Evolutionary conservation across 2,329 filamentous ascomycete genomes (phyloP).

Genomic region (Aspergillus candidus): DNA sequence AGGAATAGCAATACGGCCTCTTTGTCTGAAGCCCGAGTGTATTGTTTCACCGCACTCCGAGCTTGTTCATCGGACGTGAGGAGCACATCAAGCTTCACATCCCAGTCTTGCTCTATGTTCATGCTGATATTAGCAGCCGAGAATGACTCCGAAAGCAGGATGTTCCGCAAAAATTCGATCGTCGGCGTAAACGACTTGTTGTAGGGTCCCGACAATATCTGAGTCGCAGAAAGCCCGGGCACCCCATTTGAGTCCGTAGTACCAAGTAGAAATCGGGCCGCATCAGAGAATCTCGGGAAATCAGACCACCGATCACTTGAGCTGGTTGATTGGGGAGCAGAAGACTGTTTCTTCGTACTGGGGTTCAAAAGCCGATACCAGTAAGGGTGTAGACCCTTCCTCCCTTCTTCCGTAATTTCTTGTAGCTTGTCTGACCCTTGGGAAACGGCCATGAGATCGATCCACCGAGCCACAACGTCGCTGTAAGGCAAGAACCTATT

Average conservation of each 20-base stretch:
- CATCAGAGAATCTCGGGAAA: constrained; percentile 35
- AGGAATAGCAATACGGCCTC: constrained; percentile 39
- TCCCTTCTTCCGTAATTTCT: constrained; percentile 84
- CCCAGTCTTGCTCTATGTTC: constrained; percentile 74
- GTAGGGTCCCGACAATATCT: constrained; percentile 24
- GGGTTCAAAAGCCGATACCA: constrained; percentile 61
- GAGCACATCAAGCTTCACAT: constrained; percentile 66
- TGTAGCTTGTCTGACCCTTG: constrained; percentile 59
- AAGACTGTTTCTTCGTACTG: constrained; percentile 38
- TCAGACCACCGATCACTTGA: constrained; percentile 40
- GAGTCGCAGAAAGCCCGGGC: constrained; percentile 29
- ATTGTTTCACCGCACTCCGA: constrained; percentile 47
- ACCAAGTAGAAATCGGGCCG: constrained; percentile 29
- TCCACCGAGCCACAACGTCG: constrained; percentile 76
- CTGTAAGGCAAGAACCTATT: constrained; percentile 79
- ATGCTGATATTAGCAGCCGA: constrained; percentile 38
- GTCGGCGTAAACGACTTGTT: constrained; percentile 59
- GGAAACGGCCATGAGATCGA: constrained; percentile 75
- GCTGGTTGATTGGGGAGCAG: constrained; percentile 46
- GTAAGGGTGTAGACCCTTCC: constrained; percentile 76
- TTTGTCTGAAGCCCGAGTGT: constrained; percentile 29
- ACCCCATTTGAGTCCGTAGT: constrained; percentile 18
- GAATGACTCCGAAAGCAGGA: constrained; percentile 55
- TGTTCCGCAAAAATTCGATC: constrained; percentile 60
- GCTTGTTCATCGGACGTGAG: constrained; percentile 64